phyloP scores from a whole-genome alignment of 1,284 basidiomycete species.

The Rhizopogon parksii region DNA sequence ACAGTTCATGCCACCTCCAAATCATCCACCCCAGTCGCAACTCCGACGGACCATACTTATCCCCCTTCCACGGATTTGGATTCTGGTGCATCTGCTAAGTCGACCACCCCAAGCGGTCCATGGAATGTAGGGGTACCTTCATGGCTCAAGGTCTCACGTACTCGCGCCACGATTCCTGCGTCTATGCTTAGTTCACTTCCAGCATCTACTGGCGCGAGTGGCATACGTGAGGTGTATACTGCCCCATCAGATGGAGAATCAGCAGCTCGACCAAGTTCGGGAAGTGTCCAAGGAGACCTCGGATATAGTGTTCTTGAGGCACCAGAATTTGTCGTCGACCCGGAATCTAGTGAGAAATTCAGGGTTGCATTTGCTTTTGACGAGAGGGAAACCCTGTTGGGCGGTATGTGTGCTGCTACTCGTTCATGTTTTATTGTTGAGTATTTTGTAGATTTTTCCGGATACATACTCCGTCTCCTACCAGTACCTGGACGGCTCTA shows the following conservation, averaged over 20 bases:
- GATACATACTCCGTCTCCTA: slow-evolving; percentile 79
- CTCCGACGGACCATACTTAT: slow-evolving; percentile 57
- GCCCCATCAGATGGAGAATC: slow-evolving; percentile 33
- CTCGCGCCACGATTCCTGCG: slow-evolving; percentile 27
- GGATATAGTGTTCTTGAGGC: slow-evolving; percentile 73
- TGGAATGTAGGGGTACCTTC: slow-evolving; percentile 64
- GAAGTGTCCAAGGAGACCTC: slow-evolving; percentile 43
- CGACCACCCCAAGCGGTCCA: slow-evolving; percentile 26
- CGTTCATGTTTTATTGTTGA: slow-evolving; percentile 7
- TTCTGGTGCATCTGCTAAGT: slow-evolving; percentile 24
- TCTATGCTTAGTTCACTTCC: slow-evolving; percentile 5
- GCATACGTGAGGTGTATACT: slow-evolving; percentile 52
- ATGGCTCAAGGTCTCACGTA: slow-evolving; percentile 60
- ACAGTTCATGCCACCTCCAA: slow-evolving; percentile 1
- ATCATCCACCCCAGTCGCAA: slow-evolving; percentile 18
- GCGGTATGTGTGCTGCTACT: slow-evolving; percentile 52
- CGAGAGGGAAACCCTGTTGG: slow-evolving; percentile 79
- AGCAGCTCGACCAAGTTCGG: slow-evolving; percentile 20
- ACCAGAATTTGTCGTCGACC: slow-evolving; percentile 54
- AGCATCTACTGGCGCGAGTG: slow-evolving; percentile 15
- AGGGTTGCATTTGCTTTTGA: slow-evolving; percentile 74
- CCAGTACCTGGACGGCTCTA: slow-evolving; percentile 84
- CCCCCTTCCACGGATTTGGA: slow-evolving; percentile 53
- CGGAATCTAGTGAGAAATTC: slow-evolving; percentile 70
- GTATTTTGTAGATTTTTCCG: slow-evolving; percentile 67